Base-by-base conservation (phyloP, 2,329 filamentous ascomycete genomes). In the Fusarium austroafricanum region DNA sequence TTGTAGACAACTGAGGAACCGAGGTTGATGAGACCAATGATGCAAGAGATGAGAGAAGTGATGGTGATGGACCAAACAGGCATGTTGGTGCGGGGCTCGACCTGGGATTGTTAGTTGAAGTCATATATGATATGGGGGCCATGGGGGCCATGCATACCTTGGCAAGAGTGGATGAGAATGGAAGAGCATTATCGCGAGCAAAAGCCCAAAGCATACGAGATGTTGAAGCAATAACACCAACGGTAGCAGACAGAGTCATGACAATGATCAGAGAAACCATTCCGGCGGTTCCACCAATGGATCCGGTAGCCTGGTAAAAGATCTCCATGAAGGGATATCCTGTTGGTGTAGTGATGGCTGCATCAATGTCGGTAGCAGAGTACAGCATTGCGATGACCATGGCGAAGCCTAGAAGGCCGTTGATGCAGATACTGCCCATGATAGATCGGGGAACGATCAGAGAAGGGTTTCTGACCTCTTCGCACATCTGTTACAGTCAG, bases 331-430 rank as follows among this genome's bases (percentile, higher is more conserved):
- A 70, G 0, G 73, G 73, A 2, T 73, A 71, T 3, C 71, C 71
- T 4, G 71, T 73, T 2, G 65, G 58, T 2, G 68, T 53, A 11
- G 63, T 55, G 1, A 72, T 73, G 9, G 71, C 71, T 5, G 42
- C 55, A 5, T 73, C 68, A 4, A 73, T 66, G 11, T 73, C 60
- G 11, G 71, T 73, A 0, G 68, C 66, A 12, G 68, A 56, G 26
- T 70, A 73, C 1, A 73, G 71, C 71, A 73, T 70, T 8, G 71
- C 71, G 4, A 73, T 73, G 6, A 73, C 49, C 66, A 73, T 73
- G 0, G 63, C 71, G 3, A 73, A 54, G 23, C 71, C 71, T 14
- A 73, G 38, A 8, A 46, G 37, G 1, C 71, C 71, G 11, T 73
- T 73, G 33, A 73, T 66, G 2, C 35, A 18, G 9, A 73, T 55